These are phyloP conservation scores for Ilex paraguariensis DNA, from an alignment of 305 asterid genomes.

Conservation along the genomic window DNA sequence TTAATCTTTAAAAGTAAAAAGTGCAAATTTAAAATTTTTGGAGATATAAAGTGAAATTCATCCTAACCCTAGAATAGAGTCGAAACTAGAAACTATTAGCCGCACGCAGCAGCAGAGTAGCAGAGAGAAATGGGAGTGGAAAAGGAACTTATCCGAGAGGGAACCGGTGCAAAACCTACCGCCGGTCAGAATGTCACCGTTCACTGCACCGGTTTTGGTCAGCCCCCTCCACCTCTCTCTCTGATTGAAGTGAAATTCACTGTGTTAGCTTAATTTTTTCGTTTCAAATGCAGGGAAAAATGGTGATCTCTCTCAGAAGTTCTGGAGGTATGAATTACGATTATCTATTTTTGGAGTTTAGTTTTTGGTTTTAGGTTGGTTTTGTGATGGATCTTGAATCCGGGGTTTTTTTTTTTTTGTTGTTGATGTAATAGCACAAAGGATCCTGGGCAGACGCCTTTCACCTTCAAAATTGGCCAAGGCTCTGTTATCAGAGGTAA, in stretches of 20 bases:
- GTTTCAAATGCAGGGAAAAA: conserved; percentile 45
- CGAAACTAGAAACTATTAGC: no score
- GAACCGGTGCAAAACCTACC: conserved; percentile 68
- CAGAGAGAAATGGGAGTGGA: conserved; percentile 58
- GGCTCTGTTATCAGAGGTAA: conserved; percentile 90
- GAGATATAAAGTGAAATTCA: no score
- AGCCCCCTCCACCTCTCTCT: not conserved
- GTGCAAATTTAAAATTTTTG: no score
- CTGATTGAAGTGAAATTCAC: not conserved
- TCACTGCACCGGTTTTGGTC: conserved; percentile 91
- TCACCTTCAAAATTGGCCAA: conserved; percentile 71
- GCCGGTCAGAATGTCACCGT: conserved; percentile 82
- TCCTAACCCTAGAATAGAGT: no score
- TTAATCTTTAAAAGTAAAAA: no score
- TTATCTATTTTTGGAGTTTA: no score
- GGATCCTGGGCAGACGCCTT: conserved; percentile 91
- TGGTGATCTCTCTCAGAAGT: conserved; percentile 58
- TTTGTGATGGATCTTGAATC: not conserved
- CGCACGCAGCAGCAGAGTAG: no score
- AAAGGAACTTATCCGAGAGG: conserved; percentile 58
- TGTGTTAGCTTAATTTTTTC: not conserved
- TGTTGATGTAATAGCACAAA: conserved; percentile 56
- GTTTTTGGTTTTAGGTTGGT: not conserved
- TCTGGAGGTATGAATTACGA: conserved; percentile 67
- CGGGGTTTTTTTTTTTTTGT: not conserved